phyloP scores from a whole-genome alignment of 352 stramenopile species.

The Phytophthora pisi region DNA sequence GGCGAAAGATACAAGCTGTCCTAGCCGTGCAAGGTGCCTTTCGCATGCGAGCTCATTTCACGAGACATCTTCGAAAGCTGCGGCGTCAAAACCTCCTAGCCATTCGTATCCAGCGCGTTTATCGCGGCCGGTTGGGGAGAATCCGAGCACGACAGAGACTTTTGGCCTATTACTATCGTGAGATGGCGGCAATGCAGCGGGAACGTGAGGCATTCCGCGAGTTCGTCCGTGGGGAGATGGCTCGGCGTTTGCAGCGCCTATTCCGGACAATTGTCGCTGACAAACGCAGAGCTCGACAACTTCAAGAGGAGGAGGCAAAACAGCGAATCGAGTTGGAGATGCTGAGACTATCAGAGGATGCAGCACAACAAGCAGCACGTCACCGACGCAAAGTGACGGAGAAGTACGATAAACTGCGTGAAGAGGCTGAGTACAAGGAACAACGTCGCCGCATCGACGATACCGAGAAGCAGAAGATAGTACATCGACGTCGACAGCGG shows the following conservation, averaged over 20 bases:
- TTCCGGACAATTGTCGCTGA: constrained; percentile 41
- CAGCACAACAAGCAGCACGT: constrained; percentile 31
- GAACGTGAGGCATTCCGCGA: constrained; percentile 58
- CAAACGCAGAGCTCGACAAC: constrained; percentile 19
- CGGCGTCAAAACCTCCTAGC: constrained; percentile 48
- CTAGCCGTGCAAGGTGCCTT: constrained; percentile 67
- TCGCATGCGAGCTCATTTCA: constrained; percentile 69
- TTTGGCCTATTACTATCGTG: constrained; percentile 55
- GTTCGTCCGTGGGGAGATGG: constrained; percentile 48
- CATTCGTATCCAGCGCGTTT: constrained; percentile 67
- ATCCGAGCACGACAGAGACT: constrained; percentile 43
- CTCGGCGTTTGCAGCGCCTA: constrained; percentile 48
- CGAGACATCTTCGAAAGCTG: constrained; percentile 47
- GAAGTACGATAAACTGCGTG: constrained; percentile 58
- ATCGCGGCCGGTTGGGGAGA: constrained; percentile 59
- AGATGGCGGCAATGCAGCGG: constrained; percentile 58
- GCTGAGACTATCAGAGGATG: constrained; percentile 42
- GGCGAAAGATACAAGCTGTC: constrained; percentile 51
- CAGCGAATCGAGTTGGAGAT: constrained; percentile 53
- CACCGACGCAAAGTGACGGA: constrained; percentile 52
- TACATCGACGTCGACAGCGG: constrained; percentile 55
- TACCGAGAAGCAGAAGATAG: constrained; percentile 66
- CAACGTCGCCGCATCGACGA: constrained; percentile 56
- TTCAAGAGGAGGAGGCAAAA: constrained; percentile 34
- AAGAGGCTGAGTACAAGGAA: constrained; percentile 50